Conservation (phyloP, 73 alveolate genomes). For the Paramecium biaurelia region DNA sequence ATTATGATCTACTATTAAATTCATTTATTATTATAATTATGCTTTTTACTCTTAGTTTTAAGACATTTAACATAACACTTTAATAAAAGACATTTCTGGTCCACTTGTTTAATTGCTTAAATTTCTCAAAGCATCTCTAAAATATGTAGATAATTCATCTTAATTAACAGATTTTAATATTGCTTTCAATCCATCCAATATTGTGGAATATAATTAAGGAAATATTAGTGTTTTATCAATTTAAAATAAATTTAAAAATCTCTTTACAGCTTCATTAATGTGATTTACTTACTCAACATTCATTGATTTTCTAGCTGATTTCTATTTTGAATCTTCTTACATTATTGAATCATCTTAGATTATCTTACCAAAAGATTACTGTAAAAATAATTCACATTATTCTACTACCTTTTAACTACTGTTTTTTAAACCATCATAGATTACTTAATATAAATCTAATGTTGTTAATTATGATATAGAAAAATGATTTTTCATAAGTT, state of each 20-base stretch:
- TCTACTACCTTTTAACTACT: constrained; percentile 27
- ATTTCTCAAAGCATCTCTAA: not conserved
- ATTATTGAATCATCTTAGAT: not conserved
- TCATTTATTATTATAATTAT: not conserved
- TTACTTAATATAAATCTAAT: not conserved
- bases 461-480: not conserved
- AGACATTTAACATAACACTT: not conserved
- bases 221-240: not conserved
- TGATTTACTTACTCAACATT: not conserved
- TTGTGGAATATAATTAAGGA: constrained; percentile 1
- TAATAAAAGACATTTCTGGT: constrained; percentile 15
- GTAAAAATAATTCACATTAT: not conserved
- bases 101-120: not conserved
- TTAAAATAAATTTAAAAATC: constrained; percentile 3
- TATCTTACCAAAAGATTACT: not conserved
- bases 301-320: constrained; percentile 17
- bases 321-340: not conserved
- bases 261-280: not conserved
- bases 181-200: constrained; percentile 16
- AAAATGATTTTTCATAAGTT: constrained; percentile 40
- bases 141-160: not conserved
- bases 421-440: constrained; percentile 24
- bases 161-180: not conserved
- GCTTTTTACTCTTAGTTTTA: not conserved
- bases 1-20: constrained; percentile 26